phyloP scores from a whole-genome alignment of 2,329 filamentous ascomycete genomes.

The Triangularia setosa region DNA sequence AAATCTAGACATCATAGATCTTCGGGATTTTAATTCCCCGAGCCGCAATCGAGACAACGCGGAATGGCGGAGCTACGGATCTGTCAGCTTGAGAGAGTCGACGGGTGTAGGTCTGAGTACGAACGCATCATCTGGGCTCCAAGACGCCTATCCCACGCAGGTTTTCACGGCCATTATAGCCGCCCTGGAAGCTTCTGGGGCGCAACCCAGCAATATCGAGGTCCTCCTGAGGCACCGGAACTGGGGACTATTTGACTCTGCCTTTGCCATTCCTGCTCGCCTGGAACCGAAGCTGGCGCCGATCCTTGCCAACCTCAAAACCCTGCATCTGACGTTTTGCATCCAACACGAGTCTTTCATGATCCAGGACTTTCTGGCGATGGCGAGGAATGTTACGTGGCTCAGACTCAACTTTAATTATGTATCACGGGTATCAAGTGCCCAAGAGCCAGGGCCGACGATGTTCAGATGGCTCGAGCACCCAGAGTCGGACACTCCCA shows the following conservation, averaged over 20 bases:
- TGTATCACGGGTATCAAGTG: not conserved
- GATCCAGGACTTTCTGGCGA: slow-evolving; percentile 36
- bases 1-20: slow-evolving; percentile 52
- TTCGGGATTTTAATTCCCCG: slow-evolving; percentile 55
- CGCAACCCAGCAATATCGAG: slow-evolving; percentile 43
- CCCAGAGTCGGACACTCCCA: not conserved
- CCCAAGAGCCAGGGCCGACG: slow-evolving; percentile 14
- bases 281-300: slow-evolving; percentile 35
- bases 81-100: slow-evolving; percentile 31
- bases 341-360: slow-evolving; percentile 4
- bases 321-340: slow-evolving; percentile 38
- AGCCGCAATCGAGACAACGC: slow-evolving; percentile 46
- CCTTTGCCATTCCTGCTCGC: slow-evolving; percentile 45
- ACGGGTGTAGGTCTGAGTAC: slow-evolving; percentile 29
- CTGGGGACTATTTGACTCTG: slow-evolving; percentile 34
- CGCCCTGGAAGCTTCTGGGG: slow-evolving; percentile 40
- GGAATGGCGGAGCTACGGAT: slow-evolving; percentile 55
- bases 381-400: slow-evolving; percentile 42
- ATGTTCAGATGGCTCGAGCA: slow-evolving; percentile 39
- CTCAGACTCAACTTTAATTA: slow-evolving; percentile 49
- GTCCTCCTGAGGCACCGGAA: slow-evolving; percentile 38
- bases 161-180: slow-evolving; percentile 40
- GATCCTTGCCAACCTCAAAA: slow-evolving; percentile 44
- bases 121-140: slow-evolving; percentile 3
- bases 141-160: slow-evolving; percentile 28